phyloP scores from a whole-genome alignment of 176 grass and related monocot species.

The Avena sativa region DNA sequence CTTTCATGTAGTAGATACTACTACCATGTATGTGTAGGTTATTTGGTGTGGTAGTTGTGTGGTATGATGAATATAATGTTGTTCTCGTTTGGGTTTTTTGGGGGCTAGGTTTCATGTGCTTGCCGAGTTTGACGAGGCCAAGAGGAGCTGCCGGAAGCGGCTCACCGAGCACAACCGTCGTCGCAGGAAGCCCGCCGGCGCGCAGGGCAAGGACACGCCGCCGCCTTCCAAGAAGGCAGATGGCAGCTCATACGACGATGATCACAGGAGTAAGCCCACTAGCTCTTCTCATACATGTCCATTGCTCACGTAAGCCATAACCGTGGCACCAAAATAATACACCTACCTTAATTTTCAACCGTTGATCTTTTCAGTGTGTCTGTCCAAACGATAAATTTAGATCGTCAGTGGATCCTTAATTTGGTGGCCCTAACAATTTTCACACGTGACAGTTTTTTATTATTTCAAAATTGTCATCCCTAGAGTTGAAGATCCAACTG shows the following conservation, averaged over 20 bases:
- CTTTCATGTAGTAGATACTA: background rate
- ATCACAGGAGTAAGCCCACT: constrained; percentile 45
- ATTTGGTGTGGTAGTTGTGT: background rate
- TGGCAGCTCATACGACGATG: constrained; percentile 22
- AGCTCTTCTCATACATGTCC: background rate
- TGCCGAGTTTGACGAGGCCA: constrained; percentile 68
- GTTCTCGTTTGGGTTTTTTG: background rate
- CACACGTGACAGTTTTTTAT: no score
- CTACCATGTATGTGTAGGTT: no score
- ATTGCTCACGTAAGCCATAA: background rate
- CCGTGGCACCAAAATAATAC: background rate
- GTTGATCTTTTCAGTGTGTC: background rate
- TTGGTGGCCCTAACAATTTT: no score
- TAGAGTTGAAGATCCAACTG: no score
- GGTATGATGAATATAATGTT: background rate
- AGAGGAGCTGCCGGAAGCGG: constrained; percentile 74
- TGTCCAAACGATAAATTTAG: background rate
- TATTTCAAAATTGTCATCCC: no score
- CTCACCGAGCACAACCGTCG: constrained; percentile 80
- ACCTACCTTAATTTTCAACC: background rate
- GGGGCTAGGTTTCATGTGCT: constrained; percentile 69
- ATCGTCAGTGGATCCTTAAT: no score
- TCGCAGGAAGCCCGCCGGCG: constrained; percentile 54
- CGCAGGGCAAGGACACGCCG: constrained; percentile 7
- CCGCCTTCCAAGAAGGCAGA: constrained; percentile 38